phyloP scores from a whole-genome alignment of 495 filamentous ascomycete genomes.

The Aspergillus baeticus region DNA sequence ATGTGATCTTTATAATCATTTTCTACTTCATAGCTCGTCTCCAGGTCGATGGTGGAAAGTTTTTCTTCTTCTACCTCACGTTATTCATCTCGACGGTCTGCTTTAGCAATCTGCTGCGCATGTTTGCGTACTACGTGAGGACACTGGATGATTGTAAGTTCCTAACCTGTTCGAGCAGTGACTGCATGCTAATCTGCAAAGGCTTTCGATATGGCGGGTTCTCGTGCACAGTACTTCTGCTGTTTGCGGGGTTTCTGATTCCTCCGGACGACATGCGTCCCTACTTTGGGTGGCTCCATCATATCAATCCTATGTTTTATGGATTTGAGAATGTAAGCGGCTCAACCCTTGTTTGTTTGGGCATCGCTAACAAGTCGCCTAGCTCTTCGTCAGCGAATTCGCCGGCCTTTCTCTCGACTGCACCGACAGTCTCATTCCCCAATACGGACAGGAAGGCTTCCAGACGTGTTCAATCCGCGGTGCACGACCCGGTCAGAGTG shows the following conservation, averaged over 20 bases:
- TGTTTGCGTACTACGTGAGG: slow-evolving; percentile 7
- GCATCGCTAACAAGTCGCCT: not conserved
- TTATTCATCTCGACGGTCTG: slow-evolving; percentile 4
- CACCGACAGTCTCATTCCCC: not conserved
- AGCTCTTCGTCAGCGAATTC: slow-evolving; percentile 61
- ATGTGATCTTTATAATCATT: not conserved
- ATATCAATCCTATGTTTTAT: slow-evolving; percentile 69
- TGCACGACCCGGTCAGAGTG: not conserved
- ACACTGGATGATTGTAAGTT: slow-evolving; percentile 1
- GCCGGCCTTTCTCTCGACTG: not conserved
- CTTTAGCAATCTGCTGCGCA: slow-evolving; percentile 7
- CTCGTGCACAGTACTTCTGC: slow-evolving; percentile 48
- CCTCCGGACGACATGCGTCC: slow-evolving; percentile 62
- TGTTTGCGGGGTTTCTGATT: slow-evolving; percentile 59
- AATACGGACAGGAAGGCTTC: not conserved
- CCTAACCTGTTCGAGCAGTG: too few relatives aligned
- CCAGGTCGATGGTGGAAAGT: slow-evolving; percentile 1
- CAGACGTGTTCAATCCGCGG: slow-evolving; percentile 5
- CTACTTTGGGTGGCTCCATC: slow-evolving; percentile 74
- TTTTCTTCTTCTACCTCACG: slow-evolving; percentile 9
- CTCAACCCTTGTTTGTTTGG: not conserved
- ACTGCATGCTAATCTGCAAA: not conserved
- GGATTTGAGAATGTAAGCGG: slow-evolving; percentile 61
- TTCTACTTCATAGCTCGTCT: not conserved
- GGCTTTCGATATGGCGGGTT: slow-evolving; percentile 25